Evolutionary conservation across 179 eudicot genomes (phyloP).

Genomic region (Carnegiea gigantea): DNA sequence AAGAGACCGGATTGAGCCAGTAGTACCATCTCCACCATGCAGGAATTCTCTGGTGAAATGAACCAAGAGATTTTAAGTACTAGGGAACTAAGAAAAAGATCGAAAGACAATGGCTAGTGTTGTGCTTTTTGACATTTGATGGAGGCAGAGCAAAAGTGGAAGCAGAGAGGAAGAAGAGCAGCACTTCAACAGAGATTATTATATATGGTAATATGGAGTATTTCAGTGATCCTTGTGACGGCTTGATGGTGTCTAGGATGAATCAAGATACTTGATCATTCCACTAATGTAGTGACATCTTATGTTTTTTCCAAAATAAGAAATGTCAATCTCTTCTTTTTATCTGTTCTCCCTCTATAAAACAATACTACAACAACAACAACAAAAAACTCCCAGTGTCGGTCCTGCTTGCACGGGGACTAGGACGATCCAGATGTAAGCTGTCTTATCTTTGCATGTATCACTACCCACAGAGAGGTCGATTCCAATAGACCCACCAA

Average conservation of each 20-base stretch:
- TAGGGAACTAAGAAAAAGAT: background rate
- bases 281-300: background rate
- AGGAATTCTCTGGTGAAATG: slow-evolving; percentile 63
- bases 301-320: background rate
- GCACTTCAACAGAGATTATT: no score
- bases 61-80: background rate
- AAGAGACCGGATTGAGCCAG: slow-evolving; percentile 90
- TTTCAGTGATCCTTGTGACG: no score
- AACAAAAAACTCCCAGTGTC: no score
- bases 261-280: no score
- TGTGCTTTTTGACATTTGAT: background rate
- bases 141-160: background rate
- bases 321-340: background rate
- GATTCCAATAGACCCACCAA: no score
- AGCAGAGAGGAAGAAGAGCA: background rate
- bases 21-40: slow-evolving; percentile 99
- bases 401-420: no score
- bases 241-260: no score
- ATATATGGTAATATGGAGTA: no score
- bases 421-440: no score
- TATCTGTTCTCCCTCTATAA: background rate
- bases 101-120: background rate
- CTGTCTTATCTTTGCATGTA: no score
- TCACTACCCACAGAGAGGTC: no score
- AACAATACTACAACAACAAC: no score